Conservation (phyloP, 805 yeast genomes). For the Saturnispora hagleri region DNA sequence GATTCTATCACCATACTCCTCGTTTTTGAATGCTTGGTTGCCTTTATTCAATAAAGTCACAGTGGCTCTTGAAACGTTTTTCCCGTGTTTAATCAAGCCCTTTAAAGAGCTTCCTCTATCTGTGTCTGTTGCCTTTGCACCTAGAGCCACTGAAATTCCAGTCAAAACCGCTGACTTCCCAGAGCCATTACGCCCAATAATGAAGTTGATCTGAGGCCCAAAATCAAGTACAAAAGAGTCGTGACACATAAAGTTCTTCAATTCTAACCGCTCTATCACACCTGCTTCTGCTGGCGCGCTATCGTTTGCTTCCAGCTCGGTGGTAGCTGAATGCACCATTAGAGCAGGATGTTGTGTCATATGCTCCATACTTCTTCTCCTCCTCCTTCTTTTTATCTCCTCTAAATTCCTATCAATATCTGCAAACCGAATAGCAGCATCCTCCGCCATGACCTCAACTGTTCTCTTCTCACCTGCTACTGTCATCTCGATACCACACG, state of each 20-base stretch:
- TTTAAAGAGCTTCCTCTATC: slow-evolving; percentile 70
- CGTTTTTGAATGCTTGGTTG: slow-evolving; percentile 54
- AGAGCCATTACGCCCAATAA: slow-evolving; percentile 84
- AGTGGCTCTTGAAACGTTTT: slow-evolving; percentile 53
- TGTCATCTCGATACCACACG: neutral
- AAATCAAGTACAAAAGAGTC: slow-evolving; percentile 63
- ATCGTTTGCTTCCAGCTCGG: slow-evolving; percentile 12
- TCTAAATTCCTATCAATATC: slow-evolving; percentile 20
- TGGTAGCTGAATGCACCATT: neutral
- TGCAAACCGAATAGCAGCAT: slow-evolving; percentile 16
- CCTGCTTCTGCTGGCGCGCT: slow-evolving; percentile 46
- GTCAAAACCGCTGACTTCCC: slow-evolving; percentile 87
- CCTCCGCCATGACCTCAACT: neutral
- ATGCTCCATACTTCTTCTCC: slow-evolving; percentile 8
- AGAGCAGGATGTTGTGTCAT: slow-evolving; percentile 20
- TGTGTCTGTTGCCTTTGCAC: slow-evolving; percentile 82
- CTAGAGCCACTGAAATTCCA: slow-evolving; percentile 78
- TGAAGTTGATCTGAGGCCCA: slow-evolving; percentile 76
- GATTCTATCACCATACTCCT: slow-evolving; percentile 58
- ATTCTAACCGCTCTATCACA: slow-evolving; percentile 49
- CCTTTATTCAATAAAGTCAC: slow-evolving; percentile 61
- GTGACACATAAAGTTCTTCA: slow-evolving; percentile 87
- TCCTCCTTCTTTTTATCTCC: slow-evolving; percentile 5
- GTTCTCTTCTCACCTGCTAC: slow-evolving; percentile 1
- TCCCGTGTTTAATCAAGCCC: slow-evolving; percentile 70